Conservation (phyloP, 768 basidiomycete species). For the Amanita jacksonii region DNA sequence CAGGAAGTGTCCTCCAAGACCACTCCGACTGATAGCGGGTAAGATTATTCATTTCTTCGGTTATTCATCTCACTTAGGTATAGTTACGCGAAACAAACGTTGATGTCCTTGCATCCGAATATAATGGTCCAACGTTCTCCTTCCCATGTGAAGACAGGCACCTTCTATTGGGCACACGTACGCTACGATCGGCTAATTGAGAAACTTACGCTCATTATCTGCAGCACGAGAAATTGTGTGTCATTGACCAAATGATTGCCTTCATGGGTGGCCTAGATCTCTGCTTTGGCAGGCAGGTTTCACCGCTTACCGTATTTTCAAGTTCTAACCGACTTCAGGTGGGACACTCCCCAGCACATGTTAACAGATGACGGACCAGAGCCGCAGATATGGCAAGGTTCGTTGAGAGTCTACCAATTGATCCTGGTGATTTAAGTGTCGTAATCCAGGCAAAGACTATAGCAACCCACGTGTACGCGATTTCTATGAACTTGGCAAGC, state of each 20-base stretch:
- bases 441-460: constrained; percentile 79
- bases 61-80: neutral
- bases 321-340: constrained; percentile 33
- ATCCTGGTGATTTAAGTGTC: neutral
- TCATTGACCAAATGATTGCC: constrained; percentile 93
- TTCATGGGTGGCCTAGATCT: constrained; percentile 98
- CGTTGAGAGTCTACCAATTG: constrained; percentile 5
- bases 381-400: constrained; percentile 85
- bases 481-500: constrained; percentile 80
- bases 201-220: neutral
- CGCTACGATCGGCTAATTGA: too few species aligned
- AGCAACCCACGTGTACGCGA: constrained; percentile 84
- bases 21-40: constrained; percentile 92
- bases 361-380: constrained; percentile 73
- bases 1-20: constrained; percentile 94
- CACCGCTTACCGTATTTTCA: neutral
- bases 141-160: constrained; percentile 94
- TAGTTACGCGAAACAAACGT: constrained; percentile 80
- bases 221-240: constrained; percentile 93
- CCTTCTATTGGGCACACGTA: constrained; percentile 98
- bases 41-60: constrained; percentile 17
- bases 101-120: constrained; percentile 78
- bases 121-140: constrained; percentile 96
- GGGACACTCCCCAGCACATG: constrained; percentile 95
- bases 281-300: constrained; percentile 69